Base-by-base conservation (phyloP, 2,329 filamentous ascomycete species). In the Alternaria arborescens region DNA sequence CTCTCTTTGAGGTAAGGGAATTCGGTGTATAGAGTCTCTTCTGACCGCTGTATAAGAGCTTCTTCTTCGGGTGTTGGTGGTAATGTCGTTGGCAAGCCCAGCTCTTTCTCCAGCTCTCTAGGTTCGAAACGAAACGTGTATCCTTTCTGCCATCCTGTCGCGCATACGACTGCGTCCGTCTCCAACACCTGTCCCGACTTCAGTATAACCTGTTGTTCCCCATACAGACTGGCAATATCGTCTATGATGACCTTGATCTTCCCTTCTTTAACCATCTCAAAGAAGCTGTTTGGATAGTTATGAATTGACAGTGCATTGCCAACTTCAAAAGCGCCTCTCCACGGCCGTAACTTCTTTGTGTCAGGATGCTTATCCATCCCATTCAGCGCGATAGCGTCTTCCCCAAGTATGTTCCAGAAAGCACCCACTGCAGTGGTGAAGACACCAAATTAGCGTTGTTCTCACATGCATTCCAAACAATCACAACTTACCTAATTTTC, bases 231-330 rank as follows among this genome's bases (percentile, higher is more conserved):
- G 2, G 77, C 74, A 5, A 91, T 80, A 47, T 89, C 85, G 32
- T 82, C 82, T 8, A 88, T 72, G 50, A 88, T 82, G 1, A 90
- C 78, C 18, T 80, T 79, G 34, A 90, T 83, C n/a, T 78, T 81
- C 4, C 85, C 85, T 5, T 80, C 72, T 44, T 79, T 80, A 11
- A 91, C 81, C 12, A 87, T 76, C 6, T 86, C 83, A 69, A 88
- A 86, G 68, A 89, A 83, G 64, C 86, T 80, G 3, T 80, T 82
- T 0, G 82, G 81, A 66, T 87, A 90, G 70, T 89, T 90, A 58
- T 88, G 79, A 30, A 90, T 88, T 47, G 85, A 85, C 32, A 89
- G 79, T 0, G 82, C 82, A 11, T 81, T 83, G 2, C 84, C 87
- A 8, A 85, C 83, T 82, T 86, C 89, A 54, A 83, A 81, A 0